Evolutionary conservation across 768 basidiomycete genomes (phyloP).

Genomic region (Cystobasidiopsis lactophilus): DNA sequence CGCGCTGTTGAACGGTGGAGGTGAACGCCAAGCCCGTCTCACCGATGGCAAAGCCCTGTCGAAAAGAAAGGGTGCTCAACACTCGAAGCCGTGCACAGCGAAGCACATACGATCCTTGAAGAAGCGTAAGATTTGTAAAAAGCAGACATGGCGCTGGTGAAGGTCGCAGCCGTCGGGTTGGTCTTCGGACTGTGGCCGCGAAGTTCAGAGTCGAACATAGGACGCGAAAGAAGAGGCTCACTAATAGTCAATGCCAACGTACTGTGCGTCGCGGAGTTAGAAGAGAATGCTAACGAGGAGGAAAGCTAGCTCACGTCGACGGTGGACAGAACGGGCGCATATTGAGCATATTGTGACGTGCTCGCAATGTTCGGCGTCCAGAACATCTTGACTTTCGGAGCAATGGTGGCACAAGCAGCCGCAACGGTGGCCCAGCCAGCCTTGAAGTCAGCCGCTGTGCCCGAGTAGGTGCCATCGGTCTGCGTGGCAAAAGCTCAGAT

Average conservation of each 20-base stretch:
- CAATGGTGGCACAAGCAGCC: constrained; percentile 11
- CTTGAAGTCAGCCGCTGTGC: constrained; percentile 17
- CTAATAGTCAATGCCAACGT: constrained; percentile 11
- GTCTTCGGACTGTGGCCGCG: background rate
- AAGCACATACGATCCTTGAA: too few species aligned
- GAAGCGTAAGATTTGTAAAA: constrained; percentile 20
- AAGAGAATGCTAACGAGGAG: too few species aligned
- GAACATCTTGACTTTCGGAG: constrained; percentile 20
- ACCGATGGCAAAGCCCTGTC: constrained; percentile 21
- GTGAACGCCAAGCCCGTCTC: constrained; percentile 17
- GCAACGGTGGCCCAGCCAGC: constrained; percentile 19
- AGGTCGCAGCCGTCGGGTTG: background rate
- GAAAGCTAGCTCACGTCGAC: too few species aligned
- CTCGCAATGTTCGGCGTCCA: too few species aligned
- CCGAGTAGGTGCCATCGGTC: constrained; percentile 15
- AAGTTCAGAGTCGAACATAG: constrained; percentile 1
- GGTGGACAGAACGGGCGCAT: too few species aligned
- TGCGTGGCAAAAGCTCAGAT: too few species aligned
- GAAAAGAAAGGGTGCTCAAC: constrained; percentile 9
- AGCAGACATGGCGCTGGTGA: constrained; percentile 11
- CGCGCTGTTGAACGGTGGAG: background rate
- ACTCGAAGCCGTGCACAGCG: constrained; percentile 12
- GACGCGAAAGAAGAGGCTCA: constrained; percentile 12
- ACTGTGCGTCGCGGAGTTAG: background rate
- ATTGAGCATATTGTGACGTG: too few species aligned